Conservation (phyloP, 345 rosid species). For the Eutrema japonicum region DNA sequence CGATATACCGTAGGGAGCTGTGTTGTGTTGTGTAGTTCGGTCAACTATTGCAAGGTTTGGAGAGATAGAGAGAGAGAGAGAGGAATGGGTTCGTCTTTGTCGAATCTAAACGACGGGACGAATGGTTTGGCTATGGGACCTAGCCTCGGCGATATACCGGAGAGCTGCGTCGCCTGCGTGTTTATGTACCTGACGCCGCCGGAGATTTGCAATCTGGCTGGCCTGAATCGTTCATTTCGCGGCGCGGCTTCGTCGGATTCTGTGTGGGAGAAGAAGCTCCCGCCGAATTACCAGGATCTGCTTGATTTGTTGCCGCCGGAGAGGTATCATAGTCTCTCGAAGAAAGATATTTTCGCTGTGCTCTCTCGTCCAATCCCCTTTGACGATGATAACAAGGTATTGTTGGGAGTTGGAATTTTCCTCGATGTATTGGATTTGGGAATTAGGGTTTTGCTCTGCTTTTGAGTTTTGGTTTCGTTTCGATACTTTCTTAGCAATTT, state of each 20-base stretch:
- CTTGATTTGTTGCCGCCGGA: conserved; percentile 84
- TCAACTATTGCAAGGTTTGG: conserved; percentile 35
- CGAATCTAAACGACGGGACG: conserved; percentile 66
- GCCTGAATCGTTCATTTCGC: conserved; percentile 76
- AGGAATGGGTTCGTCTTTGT: conserved; percentile 85
- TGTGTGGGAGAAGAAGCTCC: conserved; percentile 89
- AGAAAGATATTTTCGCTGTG: conserved; percentile 83
- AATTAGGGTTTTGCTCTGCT: conserved; percentile 43
- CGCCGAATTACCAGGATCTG: conserved; percentile 77
- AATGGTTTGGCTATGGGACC: conserved; percentile 59
- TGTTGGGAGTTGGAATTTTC: not conserved
- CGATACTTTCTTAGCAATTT: not conserved
- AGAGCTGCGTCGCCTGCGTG: conserved; percentile 91
- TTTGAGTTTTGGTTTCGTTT: conserved; percentile 4
- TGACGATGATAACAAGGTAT: conserved; percentile 76
- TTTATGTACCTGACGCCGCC: conserved; percentile 82
- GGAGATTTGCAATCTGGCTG: conserved; percentile 96
- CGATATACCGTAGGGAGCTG: conserved; percentile 10
- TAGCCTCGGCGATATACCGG: conserved; percentile 89
- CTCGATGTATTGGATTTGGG: conserved; percentile 34
- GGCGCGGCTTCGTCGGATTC: conserved; percentile 94
- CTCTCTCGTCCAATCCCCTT: conserved; percentile 79
- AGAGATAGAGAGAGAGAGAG: not conserved
- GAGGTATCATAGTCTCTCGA: conserved; percentile 58
- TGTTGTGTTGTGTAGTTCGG: conserved; percentile 29